Evolutionary conservation across 2,329 filamentous ascomycete genomes (phyloP).

Genomic region (Fusarium solani-melongenae): DNA sequence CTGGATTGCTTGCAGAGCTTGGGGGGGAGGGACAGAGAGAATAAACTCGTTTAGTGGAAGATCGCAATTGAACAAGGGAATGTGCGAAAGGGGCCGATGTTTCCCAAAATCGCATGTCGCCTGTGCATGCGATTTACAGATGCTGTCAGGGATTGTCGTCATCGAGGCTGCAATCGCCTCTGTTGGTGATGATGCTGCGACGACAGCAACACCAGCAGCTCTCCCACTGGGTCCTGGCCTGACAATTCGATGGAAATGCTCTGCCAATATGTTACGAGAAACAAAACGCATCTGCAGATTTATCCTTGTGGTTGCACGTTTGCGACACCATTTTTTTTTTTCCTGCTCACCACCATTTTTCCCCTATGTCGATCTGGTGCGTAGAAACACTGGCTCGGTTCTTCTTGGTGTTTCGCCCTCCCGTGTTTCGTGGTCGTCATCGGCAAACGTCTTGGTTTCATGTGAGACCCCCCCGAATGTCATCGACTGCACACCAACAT

Average conservation of each 20-base stretch:
- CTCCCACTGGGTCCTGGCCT: background rate
- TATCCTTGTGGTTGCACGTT: background rate
- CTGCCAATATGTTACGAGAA: background rate
- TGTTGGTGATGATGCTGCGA: slow-evolving; percentile 1
- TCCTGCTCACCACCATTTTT: background rate
- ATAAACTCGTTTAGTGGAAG: slow-evolving; percentile 26
- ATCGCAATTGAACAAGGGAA: slow-evolving; percentile 28
- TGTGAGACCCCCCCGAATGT: slow-evolving; percentile 33
- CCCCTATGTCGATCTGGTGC: background rate
- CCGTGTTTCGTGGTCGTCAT: slow-evolving; percentile 31
- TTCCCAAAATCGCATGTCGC: slow-evolving; percentile 17
- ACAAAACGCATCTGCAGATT: background rate
- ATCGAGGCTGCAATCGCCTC: background rate
- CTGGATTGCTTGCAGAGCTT: background rate
- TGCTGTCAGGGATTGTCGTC: background rate
- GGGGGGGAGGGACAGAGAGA: background rate
- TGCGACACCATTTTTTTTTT: background rate
- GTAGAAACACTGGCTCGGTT: background rate
- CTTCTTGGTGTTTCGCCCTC: slow-evolving; percentile 8
- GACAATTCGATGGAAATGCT: background rate
- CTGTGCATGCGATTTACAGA: slow-evolving; percentile 21
- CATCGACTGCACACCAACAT: slow-evolving; percentile 28
- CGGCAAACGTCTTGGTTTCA: slow-evolving; percentile 31
- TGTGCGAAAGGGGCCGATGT: slow-evolving; percentile 3
- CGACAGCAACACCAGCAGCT: background rate